A percentile compares a stretch with the other conserved stretches of the same genome.
These are phyloP conservation scores for Scortechinia acanthostroma DNA, from an alignment of 2,329 filamentous ascomycete species.

Conservation along the genomic window DNA sequence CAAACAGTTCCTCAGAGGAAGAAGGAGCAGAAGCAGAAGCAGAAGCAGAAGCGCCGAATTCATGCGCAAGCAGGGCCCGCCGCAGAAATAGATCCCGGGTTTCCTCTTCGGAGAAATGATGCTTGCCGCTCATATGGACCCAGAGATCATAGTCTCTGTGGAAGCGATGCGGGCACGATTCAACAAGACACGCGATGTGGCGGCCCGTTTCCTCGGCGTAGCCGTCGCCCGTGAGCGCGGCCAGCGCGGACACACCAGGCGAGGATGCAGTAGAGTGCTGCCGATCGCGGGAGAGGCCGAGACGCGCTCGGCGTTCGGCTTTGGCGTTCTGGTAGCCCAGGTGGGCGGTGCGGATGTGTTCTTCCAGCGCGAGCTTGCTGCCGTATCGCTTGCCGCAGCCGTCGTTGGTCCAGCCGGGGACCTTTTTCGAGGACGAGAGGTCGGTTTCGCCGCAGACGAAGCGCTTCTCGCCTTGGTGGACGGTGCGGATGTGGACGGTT, in stretches of 20 bases:
- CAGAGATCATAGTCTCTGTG: not conserved
- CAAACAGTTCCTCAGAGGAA: not conserved
- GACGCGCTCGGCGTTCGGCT: slow-evolving; percentile 1
- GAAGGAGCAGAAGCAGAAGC: too few relatives aligned
- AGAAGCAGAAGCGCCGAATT: not conserved
- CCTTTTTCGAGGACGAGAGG: slow-evolving; percentile 43
- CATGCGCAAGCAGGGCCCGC: not conserved
- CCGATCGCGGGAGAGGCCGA: not conserved
- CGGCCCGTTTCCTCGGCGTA: not conserved
- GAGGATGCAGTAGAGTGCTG: not conserved
- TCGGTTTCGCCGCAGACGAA: slow-evolving; percentile 74
- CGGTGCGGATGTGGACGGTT: slow-evolving; percentile 69
- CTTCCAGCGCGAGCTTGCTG: slow-evolving; percentile 72
- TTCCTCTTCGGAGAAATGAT: not conserved
- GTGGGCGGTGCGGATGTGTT: slow-evolving; percentile 79
- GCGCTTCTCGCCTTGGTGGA: slow-evolving; percentile 63
- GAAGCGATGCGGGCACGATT: not conserved
- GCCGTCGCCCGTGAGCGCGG: not conserved
- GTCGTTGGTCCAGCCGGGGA: slow-evolving; percentile 56
- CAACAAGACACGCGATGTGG: not conserved
- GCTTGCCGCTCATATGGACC: not conserved
- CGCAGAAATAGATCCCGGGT: not conserved
- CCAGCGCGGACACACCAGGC: not conserved
- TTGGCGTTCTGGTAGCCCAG: slow-evolving; percentile 46
- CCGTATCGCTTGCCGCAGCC: slow-evolving; percentile 73